Evolutionary conservation across 805 yeast genomes (phyloP), one percentile per base, ranked within the genome.

Genomic region (Yarrowia osloensis): DNA sequence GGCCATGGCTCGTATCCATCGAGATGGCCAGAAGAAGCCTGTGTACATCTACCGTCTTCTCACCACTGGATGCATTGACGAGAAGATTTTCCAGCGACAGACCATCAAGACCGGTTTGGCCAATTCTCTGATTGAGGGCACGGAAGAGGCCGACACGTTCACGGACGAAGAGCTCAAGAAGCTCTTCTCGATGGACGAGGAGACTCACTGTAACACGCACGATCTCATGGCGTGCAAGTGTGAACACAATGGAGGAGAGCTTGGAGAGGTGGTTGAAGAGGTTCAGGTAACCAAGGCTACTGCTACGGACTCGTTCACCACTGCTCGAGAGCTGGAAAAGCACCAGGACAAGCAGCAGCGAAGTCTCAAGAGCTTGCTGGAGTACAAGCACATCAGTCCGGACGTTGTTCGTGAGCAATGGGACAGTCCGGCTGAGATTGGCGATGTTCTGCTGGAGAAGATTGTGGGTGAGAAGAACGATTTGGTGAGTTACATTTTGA

Each of bases 1-100:
- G 75, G 97, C 98, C 0, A 90, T 94, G 96, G 97, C 98, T 0
- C 80, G 99, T 70, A 87, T 95, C 7, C 97, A 94, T 74, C 81
- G 99, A 72, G 98, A 94, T 75, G 99, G 99, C 0, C 99, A 95
- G 75, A 84, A 77, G 57, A 83, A 78, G 55, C 91, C 91, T 0
- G 95, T 92, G 12, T 88, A 80, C 74, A 87, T 94, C 33, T 95
- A 95, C 74, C 81, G 99, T 70, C 76, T 95, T 21, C 77, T 95
- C 49, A 89, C 97, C 3, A 86, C 96, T 0, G 99, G 98, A 0
- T 86, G 93, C 67, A 89, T 92, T 39, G 99, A 95, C 75, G 99
- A 95, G 75, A 94, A 93, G 77, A 93, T 95, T 3, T 87, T 89
- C 69, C 98, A 95, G 75, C 80, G 99, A 21, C 99, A 95, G 76